Percentiles rank a stretch among this genome's conserved stretches.
Conservation (phyloP, 2,329 filamentous ascomycete genomes). For the Fusarium falciforme region DNA sequence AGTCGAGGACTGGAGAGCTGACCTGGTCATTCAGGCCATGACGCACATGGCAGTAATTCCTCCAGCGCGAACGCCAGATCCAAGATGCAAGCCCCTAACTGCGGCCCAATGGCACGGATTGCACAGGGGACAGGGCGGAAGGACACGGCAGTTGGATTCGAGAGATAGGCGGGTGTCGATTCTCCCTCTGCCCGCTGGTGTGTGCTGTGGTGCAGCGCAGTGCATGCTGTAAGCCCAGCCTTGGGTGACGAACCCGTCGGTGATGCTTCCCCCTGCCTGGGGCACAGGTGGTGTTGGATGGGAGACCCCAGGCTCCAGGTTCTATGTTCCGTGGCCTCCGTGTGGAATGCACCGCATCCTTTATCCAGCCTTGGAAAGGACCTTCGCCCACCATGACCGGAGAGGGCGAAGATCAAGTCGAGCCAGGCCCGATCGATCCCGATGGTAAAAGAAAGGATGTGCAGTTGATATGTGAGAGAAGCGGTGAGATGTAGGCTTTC, state of each 20-base stretch:
- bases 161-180: background rate
- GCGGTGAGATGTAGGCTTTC: conserved; percentile 25
- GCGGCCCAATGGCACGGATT: background rate
- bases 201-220: background rate
- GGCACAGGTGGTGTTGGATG: background rate
- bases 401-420: conserved; percentile 20
- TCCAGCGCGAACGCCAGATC: background rate
- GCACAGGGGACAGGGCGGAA: background rate
- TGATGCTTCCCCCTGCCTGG: conserved; percentile 19
- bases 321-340: background rate
- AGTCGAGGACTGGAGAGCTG: background rate
- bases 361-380: conserved; percentile 27
- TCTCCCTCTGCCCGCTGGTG: background rate
- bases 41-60: background rate
- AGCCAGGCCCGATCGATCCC: conserved; percentile 13
- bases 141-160: background rate
- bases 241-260: background rate
- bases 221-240: background rate
- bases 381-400: conserved; percentile 25
- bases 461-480: conserved; percentile 15
- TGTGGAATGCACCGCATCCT: conserved; percentile 30
- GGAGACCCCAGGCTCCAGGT: background rate
- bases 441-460: background rate
- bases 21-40: conserved; percentile 5
- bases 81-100: background rate